Conservation (phyloP, 192 early-diverging fungal species). For the Pilaira anomala region DNA sequence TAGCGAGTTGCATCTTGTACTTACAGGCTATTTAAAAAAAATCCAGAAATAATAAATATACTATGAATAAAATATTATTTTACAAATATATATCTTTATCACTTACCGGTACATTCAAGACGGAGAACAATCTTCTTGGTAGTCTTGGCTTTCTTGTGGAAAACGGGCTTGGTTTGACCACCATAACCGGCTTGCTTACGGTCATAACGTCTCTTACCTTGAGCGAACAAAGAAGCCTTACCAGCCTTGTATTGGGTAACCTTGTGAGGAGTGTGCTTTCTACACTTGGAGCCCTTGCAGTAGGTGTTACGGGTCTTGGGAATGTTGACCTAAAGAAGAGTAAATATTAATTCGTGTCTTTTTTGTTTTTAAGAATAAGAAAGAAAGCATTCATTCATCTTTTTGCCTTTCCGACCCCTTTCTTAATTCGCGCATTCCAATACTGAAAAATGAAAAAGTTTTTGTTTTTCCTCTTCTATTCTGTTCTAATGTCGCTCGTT, state of each 20-base stretch:
- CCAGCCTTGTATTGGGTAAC: conserved; percentile 99
- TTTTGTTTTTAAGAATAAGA: not conserved
- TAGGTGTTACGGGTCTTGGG: conserved; percentile 99
- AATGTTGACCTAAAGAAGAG: conserved; percentile 83
- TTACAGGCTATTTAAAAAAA: conserved; percentile 64
- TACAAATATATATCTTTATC: conserved; percentile 21
- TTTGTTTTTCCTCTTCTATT: no score
- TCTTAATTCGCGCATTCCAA: not conserved
- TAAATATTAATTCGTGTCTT: no score
- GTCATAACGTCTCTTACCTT: conserved; percentile 74
- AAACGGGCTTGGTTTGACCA: conserved; percentile 99
- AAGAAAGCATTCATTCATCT: not conserved
- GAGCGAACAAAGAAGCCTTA: conserved; percentile 98
- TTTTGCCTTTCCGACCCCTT: not conserved
- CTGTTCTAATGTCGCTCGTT: no score
- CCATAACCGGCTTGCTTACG: conserved; percentile 98
- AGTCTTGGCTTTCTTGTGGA: conserved; percentile 99
- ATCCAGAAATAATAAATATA: not conserved
- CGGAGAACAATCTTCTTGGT: conserved; percentile 99
- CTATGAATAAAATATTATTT: not conserved
- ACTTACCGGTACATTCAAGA: conserved; percentile 84
- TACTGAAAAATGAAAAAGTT: no score
- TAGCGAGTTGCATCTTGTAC: conserved; percentile 96
- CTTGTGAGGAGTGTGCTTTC: conserved; percentile 99
- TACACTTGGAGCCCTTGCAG: conserved; percentile 97